These are phyloP conservation scores for Dipteronia dyeriana DNA, from an alignment of 345 rosid genomes.

Conservation along the genomic window DNA sequence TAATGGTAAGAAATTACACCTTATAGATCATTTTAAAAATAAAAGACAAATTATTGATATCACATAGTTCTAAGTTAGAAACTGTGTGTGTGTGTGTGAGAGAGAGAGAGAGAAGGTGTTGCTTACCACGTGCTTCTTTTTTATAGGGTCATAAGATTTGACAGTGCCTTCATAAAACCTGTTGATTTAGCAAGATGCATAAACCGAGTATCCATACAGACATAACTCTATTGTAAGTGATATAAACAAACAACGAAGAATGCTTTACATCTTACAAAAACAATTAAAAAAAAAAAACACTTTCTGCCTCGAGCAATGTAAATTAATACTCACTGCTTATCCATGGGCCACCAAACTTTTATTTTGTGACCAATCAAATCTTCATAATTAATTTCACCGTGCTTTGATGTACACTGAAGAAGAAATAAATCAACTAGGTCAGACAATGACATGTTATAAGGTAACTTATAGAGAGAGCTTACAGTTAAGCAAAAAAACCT, in stretches of 20 bases:
- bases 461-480: neutral
- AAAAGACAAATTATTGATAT: neutral
- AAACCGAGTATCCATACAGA: slow-evolving; percentile 2
- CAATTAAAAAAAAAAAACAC: neutral
- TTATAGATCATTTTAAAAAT: neutral
- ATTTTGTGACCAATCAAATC: slow-evolving; percentile 84
- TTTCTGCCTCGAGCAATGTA: neutral
- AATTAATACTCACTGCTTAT: slow-evolving; percentile 69
- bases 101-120: slow-evolving; percentile 8
- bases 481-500: neutral
- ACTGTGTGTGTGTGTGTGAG: slow-evolving; percentile 6
- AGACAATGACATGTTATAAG: slow-evolving; percentile 14
- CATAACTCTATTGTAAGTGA: neutral
- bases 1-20: neutral
- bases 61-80: slow-evolving; percentile 15
- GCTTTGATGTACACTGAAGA: slow-evolving; percentile 65
- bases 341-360: slow-evolving; percentile 99
- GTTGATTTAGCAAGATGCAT: slow-evolving; percentile 29
- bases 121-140: slow-evolving; percentile 87
- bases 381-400: slow-evolving; percentile 49
- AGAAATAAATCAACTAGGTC: slow-evolving; percentile 23
- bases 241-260: neutral
- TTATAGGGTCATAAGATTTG: slow-evolving; percentile 83
- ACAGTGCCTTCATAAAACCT: slow-evolving; percentile 95
- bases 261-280: neutral